Conservation (phyloP, 2,329 filamentous ascomycete species). For the Polytolypa hystricis region DNA sequence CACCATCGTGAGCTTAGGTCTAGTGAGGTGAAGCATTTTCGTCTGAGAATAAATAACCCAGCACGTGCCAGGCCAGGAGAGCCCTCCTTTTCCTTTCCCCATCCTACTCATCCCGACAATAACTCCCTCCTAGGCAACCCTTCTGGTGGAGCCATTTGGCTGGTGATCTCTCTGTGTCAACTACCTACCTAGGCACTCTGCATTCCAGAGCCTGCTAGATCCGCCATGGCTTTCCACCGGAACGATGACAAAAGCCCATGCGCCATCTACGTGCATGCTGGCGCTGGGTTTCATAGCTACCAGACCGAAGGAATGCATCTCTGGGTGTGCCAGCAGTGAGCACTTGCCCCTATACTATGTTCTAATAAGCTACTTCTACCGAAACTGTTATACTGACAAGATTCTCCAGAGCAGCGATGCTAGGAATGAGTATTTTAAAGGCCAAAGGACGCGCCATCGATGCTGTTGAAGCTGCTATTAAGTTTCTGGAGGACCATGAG, state of each 20-base stretch:
- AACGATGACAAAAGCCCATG: slow-evolving; percentile 41
- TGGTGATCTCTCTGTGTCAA: no score
- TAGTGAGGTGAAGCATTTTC: no score
- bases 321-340: slow-evolving; percentile 77
- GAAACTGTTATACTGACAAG: slow-evolving; percentile 5
- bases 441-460: slow-evolving; percentile 72
- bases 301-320: slow-evolving; percentile 79
- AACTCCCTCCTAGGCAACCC: background rate
- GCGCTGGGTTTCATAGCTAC: slow-evolving; percentile 83
- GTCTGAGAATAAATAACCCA: no score
- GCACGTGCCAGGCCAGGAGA: no score
- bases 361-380: slow-evolving; percentile 6
- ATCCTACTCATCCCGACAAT: background rate
- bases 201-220: no score
- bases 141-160: no score
- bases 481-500: slow-evolving; percentile 79
- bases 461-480: slow-evolving; percentile 81
- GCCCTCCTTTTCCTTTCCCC: no score
- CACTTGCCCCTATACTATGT: slow-evolving; percentile 11
- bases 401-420: slow-evolving; percentile 59
- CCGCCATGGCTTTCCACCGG: slow-evolving; percentile 26
- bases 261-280: slow-evolving; percentile 90
- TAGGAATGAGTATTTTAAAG: slow-evolving; percentile 71
- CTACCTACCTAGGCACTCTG: no score
- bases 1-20: no score